phyloP scores from a whole-genome alignment of 345 rosid species.

The Acer campestre region DNA sequence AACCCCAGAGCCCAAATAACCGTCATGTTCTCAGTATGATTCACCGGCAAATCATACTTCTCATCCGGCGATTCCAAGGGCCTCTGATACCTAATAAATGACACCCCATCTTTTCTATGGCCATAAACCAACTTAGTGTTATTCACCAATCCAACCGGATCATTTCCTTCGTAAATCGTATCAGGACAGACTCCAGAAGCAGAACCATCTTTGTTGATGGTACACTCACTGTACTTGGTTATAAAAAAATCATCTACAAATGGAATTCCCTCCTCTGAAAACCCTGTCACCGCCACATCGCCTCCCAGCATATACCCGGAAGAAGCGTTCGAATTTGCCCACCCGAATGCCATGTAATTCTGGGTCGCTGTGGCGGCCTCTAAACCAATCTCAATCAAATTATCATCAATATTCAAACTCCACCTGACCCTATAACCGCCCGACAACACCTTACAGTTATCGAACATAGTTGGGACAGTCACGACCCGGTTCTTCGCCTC shows the following conservation, averaged over 20 bases:
- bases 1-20: slow-evolving; percentile 95
- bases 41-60: slow-evolving; percentile 77
- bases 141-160: slow-evolving; percentile 57
- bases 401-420: slow-evolving; percentile 61
- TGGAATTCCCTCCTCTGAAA: slow-evolving; percentile 73
- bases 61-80: slow-evolving; percentile 59
- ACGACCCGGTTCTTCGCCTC: slow-evolving; percentile 25
- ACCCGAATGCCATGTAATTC: slow-evolving; percentile 94
- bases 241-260: slow-evolving; percentile 88
- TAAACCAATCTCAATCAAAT: slow-evolving; percentile 72
- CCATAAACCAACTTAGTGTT: slow-evolving; percentile 77
- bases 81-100: slow-evolving; percentile 79
- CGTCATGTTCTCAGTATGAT: slow-evolving; percentile 44
- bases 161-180: slow-evolving; percentile 52
- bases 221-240: slow-evolving; percentile 69
- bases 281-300: slow-evolving; percentile 79
- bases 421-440: slow-evolving; percentile 69
- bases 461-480: slow-evolving; percentile 69
- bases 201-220: slow-evolving; percentile 54
- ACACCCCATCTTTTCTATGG: slow-evolving; percentile 91
- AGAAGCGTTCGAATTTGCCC: slow-evolving; percentile 63
- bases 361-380: slow-evolving; percentile 65
- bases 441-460: slow-evolving; percentile 74
- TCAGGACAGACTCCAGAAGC: slow-evolving; percentile 92
- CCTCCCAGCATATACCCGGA: slow-evolving; percentile 66